phyloP scores from a whole-genome alignment of 23 red algal species.

The Gracilaria vermiculophylla region DNA sequence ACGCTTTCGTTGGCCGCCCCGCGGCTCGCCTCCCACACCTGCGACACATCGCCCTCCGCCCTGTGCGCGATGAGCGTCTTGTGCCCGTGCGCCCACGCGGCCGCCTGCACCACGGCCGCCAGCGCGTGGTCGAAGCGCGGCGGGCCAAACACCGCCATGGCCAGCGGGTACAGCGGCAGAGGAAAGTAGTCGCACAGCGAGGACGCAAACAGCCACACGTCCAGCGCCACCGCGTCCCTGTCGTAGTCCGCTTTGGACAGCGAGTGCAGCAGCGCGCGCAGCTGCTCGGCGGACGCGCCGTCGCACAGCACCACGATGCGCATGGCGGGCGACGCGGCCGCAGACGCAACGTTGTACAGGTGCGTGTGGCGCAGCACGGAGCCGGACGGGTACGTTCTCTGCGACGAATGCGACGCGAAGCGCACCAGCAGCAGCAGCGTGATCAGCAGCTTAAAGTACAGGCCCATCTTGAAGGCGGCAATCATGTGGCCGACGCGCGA shows the following conservation, averaged over 20 bases:
- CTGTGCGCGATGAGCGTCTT: constrained; percentile 40
- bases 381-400: not conserved
- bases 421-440: constrained; percentile 34
- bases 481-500: constrained; percentile 15
- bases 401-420: constrained; percentile 40
- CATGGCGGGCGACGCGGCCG: not conserved
- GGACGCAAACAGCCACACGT: constrained; percentile 58
- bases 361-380: constrained; percentile 4
- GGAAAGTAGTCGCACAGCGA: constrained; percentile 25
- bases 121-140: constrained; percentile 58
- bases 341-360: constrained; percentile 12
- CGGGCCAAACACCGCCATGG: constrained; percentile 55
- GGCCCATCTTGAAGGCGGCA: constrained; percentile 46
- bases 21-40: constrained; percentile 24
- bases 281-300: not conserved
- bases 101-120: not conserved
- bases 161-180: constrained; percentile 34
- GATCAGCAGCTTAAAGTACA: constrained; percentile 61
- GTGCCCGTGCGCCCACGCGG: constrained; percentile 24
- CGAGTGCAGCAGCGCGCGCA: constrained; percentile 4
- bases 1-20: constrained; percentile 39
- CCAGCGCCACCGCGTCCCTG: constrained; percentile 18
- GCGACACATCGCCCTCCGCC: constrained; percentile 25
- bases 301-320: constrained; percentile 27
- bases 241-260: constrained; percentile 37